These are phyloP conservation scores for Cyclanthera cordifolia DNA, from an alignment of 306 rosid genomes.

Conservation along the genomic window DNA sequence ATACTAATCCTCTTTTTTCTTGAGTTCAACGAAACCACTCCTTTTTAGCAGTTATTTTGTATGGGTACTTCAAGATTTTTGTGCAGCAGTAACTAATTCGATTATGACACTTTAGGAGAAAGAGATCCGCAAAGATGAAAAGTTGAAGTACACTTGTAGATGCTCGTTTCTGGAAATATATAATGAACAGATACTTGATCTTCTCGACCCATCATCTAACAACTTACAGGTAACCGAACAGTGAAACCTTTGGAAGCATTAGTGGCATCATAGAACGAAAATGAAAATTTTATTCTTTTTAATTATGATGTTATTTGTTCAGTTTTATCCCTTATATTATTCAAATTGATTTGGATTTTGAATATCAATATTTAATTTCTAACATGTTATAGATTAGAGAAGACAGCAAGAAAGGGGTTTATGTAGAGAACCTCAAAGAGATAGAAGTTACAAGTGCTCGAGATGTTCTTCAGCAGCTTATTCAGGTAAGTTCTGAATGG, in stretches of 20 bases:
- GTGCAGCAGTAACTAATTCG: neutral
- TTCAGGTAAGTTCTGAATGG: constrained; percentile 42
- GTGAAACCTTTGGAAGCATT: neutral
- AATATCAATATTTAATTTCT: neutral
- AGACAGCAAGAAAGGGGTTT: constrained; percentile 85
- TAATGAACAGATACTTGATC: constrained; percentile 96
- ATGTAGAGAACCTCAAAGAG: constrained; percentile 92
- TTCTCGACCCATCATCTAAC: constrained; percentile 74
- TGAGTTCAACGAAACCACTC: neutral
- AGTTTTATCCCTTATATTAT: neutral
- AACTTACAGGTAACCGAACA: constrained; percentile 56
- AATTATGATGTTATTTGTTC: neutral
- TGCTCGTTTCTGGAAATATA: constrained; percentile 93
- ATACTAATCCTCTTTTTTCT: neutral
- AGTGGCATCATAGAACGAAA: neutral
- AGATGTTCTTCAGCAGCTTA: constrained; percentile 82
- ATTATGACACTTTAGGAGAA: constrained; percentile 50
- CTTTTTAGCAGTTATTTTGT: neutral
- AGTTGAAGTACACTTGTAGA: constrained; percentile 70
- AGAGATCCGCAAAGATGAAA: constrained; percentile 79
- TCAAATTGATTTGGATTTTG: neutral
- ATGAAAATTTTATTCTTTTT: neutral
- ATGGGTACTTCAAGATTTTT: neutral
- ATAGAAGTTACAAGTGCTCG: constrained; percentile 77
- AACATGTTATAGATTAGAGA: constrained; percentile 63